Evolutionary conservation across 805 yeast species (phyloP), one percentile per base, ranked within the genome.

Genomic region (Hanseniaspora jakobsenii): DNA sequence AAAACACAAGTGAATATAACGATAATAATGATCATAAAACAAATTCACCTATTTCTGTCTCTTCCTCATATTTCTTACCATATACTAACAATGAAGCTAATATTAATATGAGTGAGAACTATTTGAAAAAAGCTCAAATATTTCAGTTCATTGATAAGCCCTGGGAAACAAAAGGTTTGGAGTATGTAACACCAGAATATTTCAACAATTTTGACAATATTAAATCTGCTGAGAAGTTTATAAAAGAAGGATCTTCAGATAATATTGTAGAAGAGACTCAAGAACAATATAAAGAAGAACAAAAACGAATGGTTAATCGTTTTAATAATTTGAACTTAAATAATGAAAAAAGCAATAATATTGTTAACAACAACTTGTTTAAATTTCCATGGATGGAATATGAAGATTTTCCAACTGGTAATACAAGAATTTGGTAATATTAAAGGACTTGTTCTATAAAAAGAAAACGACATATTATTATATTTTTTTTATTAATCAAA

Each of bases 131-230:
- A 19, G 61, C 74, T 19, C 64, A 62, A 37, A 59, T 77, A 34
- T 62, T 78, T 7, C 91, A 81, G 57, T 81, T 72, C 53, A 80
- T 81, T 50, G 52, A 54, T 12, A 78, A 78, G 52, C 83, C 83
- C 0, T 73, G 82, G 78, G 64, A 49, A 29, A n/a, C 27, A 24
- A n/a, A n/a, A n/a, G n/a, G n/a, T n/a, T n/a, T n/a, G n/a, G n/a
- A n/a, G n/a, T n/a, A n/a, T n/a, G n/a, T n/a, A n/a, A n/a, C n/a
- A n/a, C n/a, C n/a, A n/a, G n/a, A n/a, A n/a, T n/a, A n/a, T n/a
- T n/a, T n/a, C n/a, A n/a, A n/a, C n/a, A n/a, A n/a, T n/a, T n/a
- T n/a, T n/a, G n/a, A n/a, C n/a, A n/a, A n/a, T n/a, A n/a, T n/a
- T n/a, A n/a, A n/a, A n/a, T n/a, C n/a, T n/a, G n/a, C n/a, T n/a